These are phyloP conservation scores for Phytophthora aleatoria DNA, from an alignment of 352 stramenopile genomes.

Conservation along the genomic window DNA sequence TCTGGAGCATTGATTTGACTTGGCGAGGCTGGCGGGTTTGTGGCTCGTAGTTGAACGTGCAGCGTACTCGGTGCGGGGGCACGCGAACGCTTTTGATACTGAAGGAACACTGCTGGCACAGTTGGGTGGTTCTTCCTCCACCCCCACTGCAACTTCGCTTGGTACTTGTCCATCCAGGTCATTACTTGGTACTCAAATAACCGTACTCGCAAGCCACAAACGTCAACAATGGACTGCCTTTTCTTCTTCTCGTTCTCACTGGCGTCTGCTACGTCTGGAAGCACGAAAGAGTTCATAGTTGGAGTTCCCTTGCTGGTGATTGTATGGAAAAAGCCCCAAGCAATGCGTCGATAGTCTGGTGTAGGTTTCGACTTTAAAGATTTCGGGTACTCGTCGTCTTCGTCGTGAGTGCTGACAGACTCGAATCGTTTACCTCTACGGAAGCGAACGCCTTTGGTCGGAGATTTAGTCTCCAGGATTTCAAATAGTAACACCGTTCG, in stretches of 20 bases:
- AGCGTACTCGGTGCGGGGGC: slow-evolving; percentile 37
- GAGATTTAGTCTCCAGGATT: slow-evolving; percentile 44
- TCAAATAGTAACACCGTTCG: slow-evolving; percentile 60
- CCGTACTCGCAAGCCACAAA: slow-evolving; percentile 45
- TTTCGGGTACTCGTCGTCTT: slow-evolving; percentile 31
- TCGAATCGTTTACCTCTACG: slow-evolving; percentile 31
- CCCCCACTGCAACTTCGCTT: slow-evolving; percentile 56
- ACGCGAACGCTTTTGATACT: slow-evolving; percentile 61
- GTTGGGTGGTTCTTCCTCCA: slow-evolving; percentile 40
- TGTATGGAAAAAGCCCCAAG: slow-evolving; percentile 68
- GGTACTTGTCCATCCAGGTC: slow-evolving; percentile 66
- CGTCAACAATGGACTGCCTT: slow-evolving; percentile 8
- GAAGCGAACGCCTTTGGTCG: slow-evolving; percentile 21
- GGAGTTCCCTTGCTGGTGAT: slow-evolving; percentile 51
- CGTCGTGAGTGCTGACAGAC: slow-evolving; percentile 33
- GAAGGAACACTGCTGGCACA: slow-evolving; percentile 58
- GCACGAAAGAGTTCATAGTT: slow-evolving; percentile 40
- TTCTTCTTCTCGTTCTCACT: slow-evolving; percentile 10
- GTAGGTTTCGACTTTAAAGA: not conserved
- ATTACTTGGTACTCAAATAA: slow-evolving; percentile 64
- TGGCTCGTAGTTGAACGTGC: slow-evolving; percentile 42
- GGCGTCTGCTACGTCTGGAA: slow-evolving; percentile 25
- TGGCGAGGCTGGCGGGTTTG: slow-evolving; percentile 6
- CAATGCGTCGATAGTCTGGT: slow-evolving; percentile 39
- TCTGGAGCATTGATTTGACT: slow-evolving; percentile 3